Conservation (phyloP, 257 asterid genomes). For the Solanum rostratum region DNA sequence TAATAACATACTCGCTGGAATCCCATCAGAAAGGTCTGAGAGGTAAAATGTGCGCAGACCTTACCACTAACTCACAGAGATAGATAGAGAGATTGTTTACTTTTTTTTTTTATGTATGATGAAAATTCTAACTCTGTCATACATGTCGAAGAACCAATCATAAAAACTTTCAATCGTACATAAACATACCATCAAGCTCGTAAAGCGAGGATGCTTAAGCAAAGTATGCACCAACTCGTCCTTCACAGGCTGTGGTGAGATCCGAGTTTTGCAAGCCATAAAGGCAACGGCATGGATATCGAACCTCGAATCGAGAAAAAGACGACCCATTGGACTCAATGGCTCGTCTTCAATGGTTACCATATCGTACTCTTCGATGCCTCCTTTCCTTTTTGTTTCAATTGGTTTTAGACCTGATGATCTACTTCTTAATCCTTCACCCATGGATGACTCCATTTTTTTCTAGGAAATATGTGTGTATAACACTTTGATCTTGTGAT, state of each 20-base stretch:
- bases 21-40: no score
- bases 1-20: no score
- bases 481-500: background rate
- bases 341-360: slow-evolving; percentile 11
- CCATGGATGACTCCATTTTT: background rate
- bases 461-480: background rate
- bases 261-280: background rate
- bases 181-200: slow-evolving; percentile 19
- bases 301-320: slow-evolving; percentile 21
- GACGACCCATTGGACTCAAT: slow-evolving; percentile 24
- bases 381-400: background rate
- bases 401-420: background rate
- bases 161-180: background rate
- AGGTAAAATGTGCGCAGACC: no score
- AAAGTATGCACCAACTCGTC: slow-evolving; percentile 8
- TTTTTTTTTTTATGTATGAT: background rate
- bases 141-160: background rate
- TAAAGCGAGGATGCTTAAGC: slow-evolving; percentile 30
- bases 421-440: background rate
- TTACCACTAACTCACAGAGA: no score
- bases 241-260: slow-evolving; percentile 5
- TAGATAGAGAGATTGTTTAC: no score
- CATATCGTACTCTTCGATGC: background rate
- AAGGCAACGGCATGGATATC: slow-evolving; percentile 13
- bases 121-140: background rate